Conservation (phyloP, 2,329 filamentous ascomycete species). For the Calycina herbarum region DNA sequence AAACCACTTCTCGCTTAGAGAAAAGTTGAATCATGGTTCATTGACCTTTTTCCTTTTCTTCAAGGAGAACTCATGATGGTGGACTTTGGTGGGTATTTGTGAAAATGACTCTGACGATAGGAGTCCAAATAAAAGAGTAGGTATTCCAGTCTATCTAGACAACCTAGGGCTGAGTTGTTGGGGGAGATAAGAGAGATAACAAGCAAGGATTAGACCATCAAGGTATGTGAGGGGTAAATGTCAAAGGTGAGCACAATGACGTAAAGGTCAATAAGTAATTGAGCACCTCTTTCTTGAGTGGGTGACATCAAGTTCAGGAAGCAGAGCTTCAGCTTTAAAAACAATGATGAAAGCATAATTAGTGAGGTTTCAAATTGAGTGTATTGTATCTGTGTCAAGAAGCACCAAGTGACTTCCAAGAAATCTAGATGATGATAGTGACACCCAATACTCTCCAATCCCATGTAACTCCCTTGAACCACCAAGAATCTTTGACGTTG, state of each 20-base stretch:
- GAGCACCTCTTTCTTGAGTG: not conserved
- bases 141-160: no score
- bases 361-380: conserved; percentile 1
- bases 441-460: not conserved
- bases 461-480: not conserved
- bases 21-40: no score
- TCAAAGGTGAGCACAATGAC: not conserved
- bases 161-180: no score
- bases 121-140: no score
- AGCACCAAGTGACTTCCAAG: not conserved
- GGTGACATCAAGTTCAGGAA: not conserved
- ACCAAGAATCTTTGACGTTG: not conserved
- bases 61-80: no score
- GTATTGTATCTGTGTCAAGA: not conserved
- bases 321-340: not conserved
- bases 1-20: no score
- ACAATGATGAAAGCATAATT: not conserved
- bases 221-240: no score
- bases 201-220: no score
- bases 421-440: not conserved
- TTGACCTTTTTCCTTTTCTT: no score
- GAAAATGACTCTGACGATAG: no score
- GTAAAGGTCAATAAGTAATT: not conserved
- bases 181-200: no score
- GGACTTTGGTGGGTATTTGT: no score